Percentiles rank a stretch among this genome's conserved stretches.
Conservation (phyloP, 768 basidiomycete genomes). For the Trametes cubensis region DNA sequence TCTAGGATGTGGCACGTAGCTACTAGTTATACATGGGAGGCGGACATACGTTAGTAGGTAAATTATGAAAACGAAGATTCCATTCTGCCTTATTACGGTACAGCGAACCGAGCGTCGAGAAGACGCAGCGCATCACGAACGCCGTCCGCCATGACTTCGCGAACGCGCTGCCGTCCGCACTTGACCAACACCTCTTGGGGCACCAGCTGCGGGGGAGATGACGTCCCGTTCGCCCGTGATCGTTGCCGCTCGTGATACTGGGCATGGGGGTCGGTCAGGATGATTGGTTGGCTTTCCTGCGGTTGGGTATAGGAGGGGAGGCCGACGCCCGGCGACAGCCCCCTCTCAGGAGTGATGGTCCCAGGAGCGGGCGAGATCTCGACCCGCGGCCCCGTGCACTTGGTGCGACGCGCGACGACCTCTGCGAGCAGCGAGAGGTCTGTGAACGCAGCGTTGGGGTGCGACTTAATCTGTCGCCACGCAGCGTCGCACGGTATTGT, state of each 20-base stretch:
- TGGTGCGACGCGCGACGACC: conserved; percentile 82
- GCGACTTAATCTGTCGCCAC: conserved; percentile 82
- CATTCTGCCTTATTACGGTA: conserved; percentile 18
- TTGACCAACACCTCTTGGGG: conserved; percentile 63
- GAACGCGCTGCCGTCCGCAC: conserved; percentile 61
- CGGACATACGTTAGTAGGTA: conserved; percentile 18
- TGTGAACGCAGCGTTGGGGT: conserved; percentile 86
- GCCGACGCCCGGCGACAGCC: conserved; percentile 37
- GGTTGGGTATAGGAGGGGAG: conserved; percentile 10
- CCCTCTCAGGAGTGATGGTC: conserved; percentile 51
- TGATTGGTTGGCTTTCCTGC: conserved; percentile 41
- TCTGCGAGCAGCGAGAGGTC: conserved; percentile 85
- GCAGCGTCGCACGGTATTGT: conserved; percentile 81
- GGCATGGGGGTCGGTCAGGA: conserved; percentile 58
- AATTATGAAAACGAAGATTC: conserved; percentile 16
- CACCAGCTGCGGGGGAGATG: conserved; percentile 54
- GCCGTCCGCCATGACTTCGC: conserved; percentile 71
- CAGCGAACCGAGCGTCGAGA: conserved; percentile 52
- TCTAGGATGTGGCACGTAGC: conserved; percentile 6
- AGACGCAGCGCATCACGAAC: conserved; percentile 76
- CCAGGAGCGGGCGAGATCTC: conserved; percentile 58
- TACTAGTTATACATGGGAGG: conserved; percentile 15
- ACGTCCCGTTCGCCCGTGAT: conserved; percentile 31
- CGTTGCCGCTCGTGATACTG: conserved; percentile 51
- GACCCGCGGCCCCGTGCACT: conserved; percentile 72